These are phyloP conservation scores for Parsonsia alboflavescens DNA, from an alignment of 257 asterid genomes.

Conservation along the genomic window DNA sequence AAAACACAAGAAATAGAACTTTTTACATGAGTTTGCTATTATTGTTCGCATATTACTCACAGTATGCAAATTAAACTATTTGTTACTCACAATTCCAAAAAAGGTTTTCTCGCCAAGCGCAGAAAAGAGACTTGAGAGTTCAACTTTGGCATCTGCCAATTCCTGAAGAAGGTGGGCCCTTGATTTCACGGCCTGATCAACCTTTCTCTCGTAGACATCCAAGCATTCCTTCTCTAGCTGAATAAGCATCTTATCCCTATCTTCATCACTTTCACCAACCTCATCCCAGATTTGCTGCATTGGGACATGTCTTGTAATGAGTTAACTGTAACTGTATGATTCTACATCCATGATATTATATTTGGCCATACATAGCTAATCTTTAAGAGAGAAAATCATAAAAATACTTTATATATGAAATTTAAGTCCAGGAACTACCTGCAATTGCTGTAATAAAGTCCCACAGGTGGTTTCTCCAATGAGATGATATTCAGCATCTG, in stretches of 20 bases:
- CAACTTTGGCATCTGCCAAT: slow-evolving; percentile 84
- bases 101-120: slow-evolving; percentile 83
- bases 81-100: slow-evolving; percentile 61
- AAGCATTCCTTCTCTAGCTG: slow-evolving; percentile 90
- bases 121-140: slow-evolving; percentile 73
- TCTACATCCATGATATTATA: neutral
- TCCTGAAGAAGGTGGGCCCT: slow-evolving; percentile 80
- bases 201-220: slow-evolving; percentile 90
- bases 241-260: slow-evolving; percentile 79
- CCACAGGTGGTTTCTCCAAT: slow-evolving; percentile 67
- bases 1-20: neutral
- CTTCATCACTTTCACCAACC: slow-evolving; percentile 88
- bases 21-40: neutral
- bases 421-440: slow-evolving; percentile 36
- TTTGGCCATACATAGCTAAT: neutral
- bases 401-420: too few species aligned
- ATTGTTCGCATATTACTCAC: neutral
- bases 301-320: neutral
- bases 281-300: slow-evolving; percentile 95
- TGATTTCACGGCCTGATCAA: slow-evolving; percentile 82
- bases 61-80: neutral
- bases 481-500: slow-evolving; percentile 51
- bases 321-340: neutral
- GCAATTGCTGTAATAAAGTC: slow-evolving; percentile 76
- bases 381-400: neutral